Percentiles rank a stretch among this genome's conserved stretches.
Evolutionary conservation across 1,139 yeast species (phyloP).

Genomic region (Geotrichum armillariae): DNA sequence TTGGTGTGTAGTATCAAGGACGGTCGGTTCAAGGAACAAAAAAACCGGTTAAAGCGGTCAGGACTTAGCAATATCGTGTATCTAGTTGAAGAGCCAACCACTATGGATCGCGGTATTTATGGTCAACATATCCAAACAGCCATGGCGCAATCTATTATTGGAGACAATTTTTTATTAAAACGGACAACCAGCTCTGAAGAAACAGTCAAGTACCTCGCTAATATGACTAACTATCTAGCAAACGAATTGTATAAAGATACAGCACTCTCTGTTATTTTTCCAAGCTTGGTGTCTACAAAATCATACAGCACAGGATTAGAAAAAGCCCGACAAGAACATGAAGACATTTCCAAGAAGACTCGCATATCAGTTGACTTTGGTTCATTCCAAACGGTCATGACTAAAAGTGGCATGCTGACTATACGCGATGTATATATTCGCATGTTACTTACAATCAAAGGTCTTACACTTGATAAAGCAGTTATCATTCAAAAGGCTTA

Average conservation of each 20-base stretch:
- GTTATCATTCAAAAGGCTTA: constrained; percentile 65
- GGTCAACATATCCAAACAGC: constrained; percentile 74
- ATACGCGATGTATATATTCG: constrained; percentile 73
- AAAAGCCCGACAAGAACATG: constrained; percentile 22
- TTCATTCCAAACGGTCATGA: constrained; percentile 67
- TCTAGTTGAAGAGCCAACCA: constrained; percentile 73
- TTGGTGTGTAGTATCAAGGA: constrained; percentile 78
- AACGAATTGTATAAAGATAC: constrained; percentile 28
- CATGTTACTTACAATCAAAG: constrained; percentile 77
- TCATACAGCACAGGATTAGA: constrained; percentile 25
- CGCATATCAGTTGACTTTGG: constrained; percentile 54
- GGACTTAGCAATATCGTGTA: constrained; percentile 71
- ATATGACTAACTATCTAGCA: constrained; percentile 53
- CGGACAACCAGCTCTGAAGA: constrained; percentile 73
- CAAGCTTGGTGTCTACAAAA: constrained; percentile 47
- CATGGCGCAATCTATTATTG: constrained; percentile 67
- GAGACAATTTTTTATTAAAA: constrained; percentile 65
- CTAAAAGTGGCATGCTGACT: constrained; percentile 69
- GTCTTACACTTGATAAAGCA: constrained; percentile 85
- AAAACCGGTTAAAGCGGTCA: constrained; percentile 66
- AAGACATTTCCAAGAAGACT: constrained; percentile 32
- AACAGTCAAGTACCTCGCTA: constrained; percentile 63
- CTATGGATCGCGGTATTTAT: constrained; percentile 44
- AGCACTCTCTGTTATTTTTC: constrained; percentile 42
- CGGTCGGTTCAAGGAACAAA: constrained; percentile 83